Evolutionary conservation across 2,329 filamentous ascomycete genomes (phyloP).

Genomic region (Aureobasidium zeae): DNA sequence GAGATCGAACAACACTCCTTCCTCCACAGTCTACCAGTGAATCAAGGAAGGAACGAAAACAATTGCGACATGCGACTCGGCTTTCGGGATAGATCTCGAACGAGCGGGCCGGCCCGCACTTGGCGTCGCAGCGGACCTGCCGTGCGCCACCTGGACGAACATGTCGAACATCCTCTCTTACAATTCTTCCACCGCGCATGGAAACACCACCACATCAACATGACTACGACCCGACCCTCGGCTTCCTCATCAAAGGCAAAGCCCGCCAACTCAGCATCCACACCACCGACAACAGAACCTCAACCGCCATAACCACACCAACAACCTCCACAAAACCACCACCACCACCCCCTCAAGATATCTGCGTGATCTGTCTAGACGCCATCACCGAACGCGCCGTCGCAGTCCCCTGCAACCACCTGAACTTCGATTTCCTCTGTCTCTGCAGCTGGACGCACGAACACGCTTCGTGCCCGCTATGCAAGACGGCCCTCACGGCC

Average conservation of each 20-base stretch:
- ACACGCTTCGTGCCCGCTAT: constrained; percentile 67
- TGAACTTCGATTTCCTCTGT: constrained; percentile 77
- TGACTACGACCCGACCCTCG: constrained; percentile 17
- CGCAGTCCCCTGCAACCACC: constrained; percentile 68
- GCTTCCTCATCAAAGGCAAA: constrained; percentile 24
- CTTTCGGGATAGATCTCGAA: too few relatives aligned
- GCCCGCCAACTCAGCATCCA: constrained; percentile 15
- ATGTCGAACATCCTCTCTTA: background rate
- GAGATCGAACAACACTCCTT: too few relatives aligned
- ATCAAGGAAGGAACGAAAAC: too few relatives aligned
- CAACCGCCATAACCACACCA: background rate
- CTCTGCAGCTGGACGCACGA: constrained; percentile 72
- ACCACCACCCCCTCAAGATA: constrained; percentile 33
- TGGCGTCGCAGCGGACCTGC: too few relatives aligned
- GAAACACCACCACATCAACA: constrained; percentile 3
- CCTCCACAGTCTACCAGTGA: too few relatives aligned
- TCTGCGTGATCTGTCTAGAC: constrained; percentile 84
- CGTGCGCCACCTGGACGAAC: too few relatives aligned
- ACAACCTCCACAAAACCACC: background rate
- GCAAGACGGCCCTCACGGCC: constrained; percentile 46
- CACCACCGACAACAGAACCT: background rate
- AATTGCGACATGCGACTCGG: too few relatives aligned
- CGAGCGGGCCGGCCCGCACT: too few relatives aligned
- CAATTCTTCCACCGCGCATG: background rate
- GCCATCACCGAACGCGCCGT: constrained; percentile 61